Evolutionary conservation across 2,329 filamentous ascomycete species (phyloP).

Genomic region (Verticillium zaregamsianum): DNA sequence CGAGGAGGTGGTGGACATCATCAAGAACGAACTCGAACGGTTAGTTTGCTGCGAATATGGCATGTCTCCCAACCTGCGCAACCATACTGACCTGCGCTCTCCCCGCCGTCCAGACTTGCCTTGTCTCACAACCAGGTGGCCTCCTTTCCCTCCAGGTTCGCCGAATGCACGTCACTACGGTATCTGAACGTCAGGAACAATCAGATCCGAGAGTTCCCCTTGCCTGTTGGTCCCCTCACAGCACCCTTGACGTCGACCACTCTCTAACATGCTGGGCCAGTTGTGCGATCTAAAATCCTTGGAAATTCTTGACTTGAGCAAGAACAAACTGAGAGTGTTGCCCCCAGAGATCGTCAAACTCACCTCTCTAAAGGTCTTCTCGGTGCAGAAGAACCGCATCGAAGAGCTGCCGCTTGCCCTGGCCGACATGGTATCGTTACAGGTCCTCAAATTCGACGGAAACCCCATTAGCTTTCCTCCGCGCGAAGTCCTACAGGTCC

Average conservation of each 20-base stretch:
- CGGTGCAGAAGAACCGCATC: conserved; percentile 82
- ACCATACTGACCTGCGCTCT: background rate
- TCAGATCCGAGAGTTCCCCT: conserved; percentile 59
- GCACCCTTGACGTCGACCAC: background rate
- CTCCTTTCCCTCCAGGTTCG: conserved; percentile 65
- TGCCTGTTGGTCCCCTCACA: conserved; percentile 38
- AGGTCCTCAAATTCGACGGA: conserved; percentile 84
- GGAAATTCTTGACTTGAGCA: conserved; percentile 88
- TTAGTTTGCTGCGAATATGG: conserved; percentile 28
- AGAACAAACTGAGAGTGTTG: conserved; percentile 76
- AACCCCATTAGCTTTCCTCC: conserved; percentile 78
- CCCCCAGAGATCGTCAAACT: conserved; percentile 77
- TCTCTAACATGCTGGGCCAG: conserved; percentile 39
- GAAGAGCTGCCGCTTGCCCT: conserved; percentile 78
- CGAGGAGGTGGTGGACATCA: conserved; percentile 70
- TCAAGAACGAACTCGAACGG: conserved; percentile 71
- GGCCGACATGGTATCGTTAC: conserved; percentile 84
- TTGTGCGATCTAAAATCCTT: conserved; percentile 81
- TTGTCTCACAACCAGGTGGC: conserved; percentile 76
- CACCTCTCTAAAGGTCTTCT: conserved; percentile 82
- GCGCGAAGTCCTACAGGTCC: conserved; percentile 60
- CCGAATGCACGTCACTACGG: conserved; percentile 71
- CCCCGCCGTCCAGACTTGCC: conserved; percentile 56
- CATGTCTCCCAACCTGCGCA: background rate
- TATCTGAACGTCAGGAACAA: conserved; percentile 81